Evolutionary conservation across 257 asterid species (phyloP).

Genomic region (Salvia hispanica): DNA sequence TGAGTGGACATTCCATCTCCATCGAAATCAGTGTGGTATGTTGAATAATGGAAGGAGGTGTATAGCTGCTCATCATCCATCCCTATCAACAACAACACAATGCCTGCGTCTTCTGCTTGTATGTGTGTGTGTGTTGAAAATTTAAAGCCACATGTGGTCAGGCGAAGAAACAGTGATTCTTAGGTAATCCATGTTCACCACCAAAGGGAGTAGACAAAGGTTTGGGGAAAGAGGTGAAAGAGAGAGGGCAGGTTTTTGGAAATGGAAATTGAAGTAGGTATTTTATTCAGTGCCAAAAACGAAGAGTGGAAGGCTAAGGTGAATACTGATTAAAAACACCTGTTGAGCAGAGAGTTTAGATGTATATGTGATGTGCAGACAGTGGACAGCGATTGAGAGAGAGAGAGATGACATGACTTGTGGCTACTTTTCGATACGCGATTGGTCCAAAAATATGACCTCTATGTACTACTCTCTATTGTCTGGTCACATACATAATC

Average conservation of each 20-base stretch:
- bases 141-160: not conserved
- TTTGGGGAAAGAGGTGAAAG: slow-evolving; percentile 6
- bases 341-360: not conserved
- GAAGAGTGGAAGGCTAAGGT: not conserved
- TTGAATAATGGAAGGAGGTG: slow-evolving; percentile 42
- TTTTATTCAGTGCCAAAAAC: too few relatives aligned
- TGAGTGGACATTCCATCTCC: slow-evolving; percentile 25
- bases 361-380: too few relatives aligned
- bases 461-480: not conserved
- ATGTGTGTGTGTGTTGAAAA: not conserved
- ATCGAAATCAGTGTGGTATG: not conserved
- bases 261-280: not conserved
- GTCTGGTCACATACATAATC: not conserved
- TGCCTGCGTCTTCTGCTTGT: too few relatives aligned
- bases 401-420: slow-evolving; percentile 12
- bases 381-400: not conserved
- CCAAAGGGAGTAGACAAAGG: not conserved
- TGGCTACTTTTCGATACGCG: slow-evolving; percentile 32
- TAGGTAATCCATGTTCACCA: slow-evolving; percentile 24
- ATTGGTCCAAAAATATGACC: slow-evolving; percentile 25
- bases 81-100: too few relatives aligned
- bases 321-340: slow-evolving; percentile 27
- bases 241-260: slow-evolving; percentile 21
- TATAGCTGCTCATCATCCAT: slow-evolving; percentile 46
- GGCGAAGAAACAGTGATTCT: slow-evolving; percentile 33